Evolutionary conservation across 257 asterid species (phyloP).

Genomic region (Echium plantagineum): DNA sequence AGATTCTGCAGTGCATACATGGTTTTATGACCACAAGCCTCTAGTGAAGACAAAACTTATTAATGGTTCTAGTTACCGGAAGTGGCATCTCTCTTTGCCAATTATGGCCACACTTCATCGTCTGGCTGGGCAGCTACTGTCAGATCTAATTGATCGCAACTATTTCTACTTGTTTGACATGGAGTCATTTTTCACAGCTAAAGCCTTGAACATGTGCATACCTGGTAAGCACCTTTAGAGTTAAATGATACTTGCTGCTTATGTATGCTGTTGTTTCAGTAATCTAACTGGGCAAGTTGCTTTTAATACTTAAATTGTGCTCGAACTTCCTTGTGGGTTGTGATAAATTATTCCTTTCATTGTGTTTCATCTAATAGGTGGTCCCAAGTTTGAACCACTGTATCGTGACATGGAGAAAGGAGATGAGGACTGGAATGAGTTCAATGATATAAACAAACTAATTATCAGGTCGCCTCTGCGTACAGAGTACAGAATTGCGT

Average conservation of each 20-base stretch:
- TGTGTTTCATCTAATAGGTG: slow-evolving; percentile 39
- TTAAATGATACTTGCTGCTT: not conserved
- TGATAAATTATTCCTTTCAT: not conserved
- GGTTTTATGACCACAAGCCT: slow-evolving; percentile 99
- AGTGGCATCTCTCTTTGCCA: slow-evolving; percentile 97
- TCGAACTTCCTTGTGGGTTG: not conserved
- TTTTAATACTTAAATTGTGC: not conserved
- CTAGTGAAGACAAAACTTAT: slow-evolving; percentile 92
- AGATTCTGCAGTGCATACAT: slow-evolving; percentile 87
- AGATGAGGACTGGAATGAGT: slow-evolving; percentile 98
- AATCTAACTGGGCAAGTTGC: too few relatives aligned
- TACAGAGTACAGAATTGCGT: slow-evolving; percentile 93
- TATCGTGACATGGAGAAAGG: slow-evolving; percentile 99
- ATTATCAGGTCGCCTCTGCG: slow-evolving; percentile 95
- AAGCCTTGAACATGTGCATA: slow-evolving; percentile 96
- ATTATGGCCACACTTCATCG: slow-evolving; percentile 98
- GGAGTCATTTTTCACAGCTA: slow-evolving; percentile 97
- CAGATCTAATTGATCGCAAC: slow-evolving; percentile 86
- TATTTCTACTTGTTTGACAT: slow-evolving; percentile 90
- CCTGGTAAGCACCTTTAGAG: slow-evolving; percentile 44
- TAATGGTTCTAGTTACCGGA: slow-evolving; percentile 94
- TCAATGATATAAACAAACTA: slow-evolving; percentile 90
- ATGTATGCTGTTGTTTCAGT: too few relatives aligned
- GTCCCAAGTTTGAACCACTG: slow-evolving; percentile 96
- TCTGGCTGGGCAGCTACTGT: slow-evolving; percentile 92